Conservation (phyloP, 441 rosid genomes). For the Gossypium schwendimanii region DNA sequence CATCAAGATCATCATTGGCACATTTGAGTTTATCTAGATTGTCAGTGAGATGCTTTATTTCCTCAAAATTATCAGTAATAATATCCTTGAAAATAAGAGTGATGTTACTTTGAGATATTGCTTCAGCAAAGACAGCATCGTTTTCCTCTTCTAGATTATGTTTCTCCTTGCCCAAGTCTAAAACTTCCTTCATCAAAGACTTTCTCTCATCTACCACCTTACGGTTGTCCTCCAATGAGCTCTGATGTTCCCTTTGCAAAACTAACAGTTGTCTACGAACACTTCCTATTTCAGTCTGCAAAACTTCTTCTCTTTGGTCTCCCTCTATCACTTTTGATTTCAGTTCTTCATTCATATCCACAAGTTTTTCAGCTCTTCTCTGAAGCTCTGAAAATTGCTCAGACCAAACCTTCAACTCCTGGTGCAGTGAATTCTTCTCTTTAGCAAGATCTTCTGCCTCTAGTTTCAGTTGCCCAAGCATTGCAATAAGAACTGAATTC, state of each 20-base stretch:
- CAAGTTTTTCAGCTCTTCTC: slow-evolving; percentile 36
- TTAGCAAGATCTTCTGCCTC: slow-evolving; percentile 47
- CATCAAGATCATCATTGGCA: slow-evolving; percentile 44
- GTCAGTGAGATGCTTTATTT: slow-evolving; percentile 38
- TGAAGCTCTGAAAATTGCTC: slow-evolving; percentile 37
- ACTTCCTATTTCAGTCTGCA: slow-evolving; percentile 45
- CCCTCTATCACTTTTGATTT: slow-evolving; percentile 40
- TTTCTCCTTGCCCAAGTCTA: slow-evolving; percentile 44
- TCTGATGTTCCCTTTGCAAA: slow-evolving; percentile 34
- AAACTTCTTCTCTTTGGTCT: slow-evolving; percentile 43
- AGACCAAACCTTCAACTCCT: slow-evolving; percentile 38
- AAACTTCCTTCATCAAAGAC: slow-evolving; percentile 34
- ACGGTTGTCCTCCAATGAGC: slow-evolving; percentile 41
- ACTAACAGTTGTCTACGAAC: slow-evolving; percentile 39
- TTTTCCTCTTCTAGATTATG: slow-evolving; percentile 53
- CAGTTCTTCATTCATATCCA: slow-evolving; percentile 41
- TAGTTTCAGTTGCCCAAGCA: slow-evolving; percentile 55
- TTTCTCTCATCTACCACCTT: slow-evolving; percentile 40
- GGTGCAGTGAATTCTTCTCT: slow-evolving; percentile 42
- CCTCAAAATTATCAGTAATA: slow-evolving; percentile 37
- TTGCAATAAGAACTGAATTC: slow-evolving; percentile 49
- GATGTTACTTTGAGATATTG: slow-evolving; percentile 41
- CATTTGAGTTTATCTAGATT: slow-evolving; percentile 35
- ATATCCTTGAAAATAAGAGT: slow-evolving; percentile 43
- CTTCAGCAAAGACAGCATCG: slow-evolving; percentile 37